phyloP scores from a whole-genome alignment of 768 basidiomycete genomes.

The Cyclocybe cylindracea region DNA sequence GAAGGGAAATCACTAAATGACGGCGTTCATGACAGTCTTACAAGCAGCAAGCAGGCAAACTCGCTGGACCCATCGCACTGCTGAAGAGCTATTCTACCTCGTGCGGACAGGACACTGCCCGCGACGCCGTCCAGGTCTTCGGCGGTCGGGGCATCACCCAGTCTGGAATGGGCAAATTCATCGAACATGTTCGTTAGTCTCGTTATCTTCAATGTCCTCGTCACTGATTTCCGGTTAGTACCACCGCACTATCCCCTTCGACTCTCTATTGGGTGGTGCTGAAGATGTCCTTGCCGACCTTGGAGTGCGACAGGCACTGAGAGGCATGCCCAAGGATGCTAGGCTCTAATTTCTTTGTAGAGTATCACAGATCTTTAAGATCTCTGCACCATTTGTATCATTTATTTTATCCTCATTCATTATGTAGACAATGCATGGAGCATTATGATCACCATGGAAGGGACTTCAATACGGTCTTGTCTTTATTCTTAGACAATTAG shows the following conservation, averaged over 20 bases:
- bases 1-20: too few species aligned
- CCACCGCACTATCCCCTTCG: constrained; percentile 67
- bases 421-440: neutral
- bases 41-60: constrained; percentile 71
- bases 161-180: constrained; percentile 76
- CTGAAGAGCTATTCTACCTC: constrained; percentile 70
- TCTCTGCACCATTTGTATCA: neutral
- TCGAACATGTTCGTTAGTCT: constrained; percentile 62
- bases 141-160: constrained; percentile 86
- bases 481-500: too few species aligned
- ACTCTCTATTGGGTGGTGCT: constrained; percentile 68
- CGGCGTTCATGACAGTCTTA: constrained; percentile 42
- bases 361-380: neutral
- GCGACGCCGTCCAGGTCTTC: constrained; percentile 64
- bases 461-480: too few species aligned
- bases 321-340: constrained; percentile 66
- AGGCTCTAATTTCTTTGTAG: constrained; percentile 43
- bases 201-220: neutral
- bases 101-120: constrained; percentile 65
- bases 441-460: neutral
- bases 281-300: constrained; percentile 74
- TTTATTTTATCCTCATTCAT: neutral
- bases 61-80: constrained; percentile 77
- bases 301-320: constrained; percentile 73
- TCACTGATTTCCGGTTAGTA: constrained; percentile 41